phyloP scores from a whole-genome alignment of 169 alveolate species.

The Eimeria necatrix region DNA sequence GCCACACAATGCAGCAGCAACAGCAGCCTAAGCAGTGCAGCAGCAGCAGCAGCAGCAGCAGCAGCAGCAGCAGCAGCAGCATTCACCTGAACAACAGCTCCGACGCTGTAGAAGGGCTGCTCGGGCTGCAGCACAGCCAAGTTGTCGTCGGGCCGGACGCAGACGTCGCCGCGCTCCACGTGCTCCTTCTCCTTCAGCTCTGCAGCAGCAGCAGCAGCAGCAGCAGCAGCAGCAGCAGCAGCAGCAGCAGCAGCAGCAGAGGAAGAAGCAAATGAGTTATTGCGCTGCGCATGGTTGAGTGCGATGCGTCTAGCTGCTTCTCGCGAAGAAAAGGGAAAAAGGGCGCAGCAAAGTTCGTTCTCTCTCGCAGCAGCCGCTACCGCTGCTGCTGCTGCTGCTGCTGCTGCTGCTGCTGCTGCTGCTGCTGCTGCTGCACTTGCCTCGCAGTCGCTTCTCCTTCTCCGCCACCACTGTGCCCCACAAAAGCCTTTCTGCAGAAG shows the following conservation, averaged over 20 bases:
- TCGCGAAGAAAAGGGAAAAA: too few species aligned
- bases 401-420: neutral
- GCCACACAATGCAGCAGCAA: too few species aligned
- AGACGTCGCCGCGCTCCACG: conserved; percentile 17
- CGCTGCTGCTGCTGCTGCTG: too few species aligned
- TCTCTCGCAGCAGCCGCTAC: too few species aligned
- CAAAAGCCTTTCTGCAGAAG: conserved; percentile 55
- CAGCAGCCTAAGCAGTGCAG: too few species aligned
- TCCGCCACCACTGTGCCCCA: conserved; percentile 75
- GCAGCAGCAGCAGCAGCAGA: too few species aligned
- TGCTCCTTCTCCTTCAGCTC: conserved; percentile 42
- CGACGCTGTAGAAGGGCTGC: conserved; percentile 68
- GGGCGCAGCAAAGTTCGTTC: too few species aligned
- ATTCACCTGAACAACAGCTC: conserved; percentile 46
- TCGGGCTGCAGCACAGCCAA: conserved; percentile 52
- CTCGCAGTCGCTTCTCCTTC: conserved; percentile 51
- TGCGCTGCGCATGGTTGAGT: too few species aligned
- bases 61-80: too few species aligned
- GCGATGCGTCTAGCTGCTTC: too few species aligned
- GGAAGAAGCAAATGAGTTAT: too few species aligned
- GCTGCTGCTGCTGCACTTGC: conserved; percentile 22
- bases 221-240: neutral
- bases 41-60: too few species aligned
- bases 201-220: conserved; percentile 28
- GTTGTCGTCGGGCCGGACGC: conserved; percentile 52